phyloP scores from a whole-genome alignment of 495 filamentous ascomycete species.

The Viridothelium virens region DNA sequence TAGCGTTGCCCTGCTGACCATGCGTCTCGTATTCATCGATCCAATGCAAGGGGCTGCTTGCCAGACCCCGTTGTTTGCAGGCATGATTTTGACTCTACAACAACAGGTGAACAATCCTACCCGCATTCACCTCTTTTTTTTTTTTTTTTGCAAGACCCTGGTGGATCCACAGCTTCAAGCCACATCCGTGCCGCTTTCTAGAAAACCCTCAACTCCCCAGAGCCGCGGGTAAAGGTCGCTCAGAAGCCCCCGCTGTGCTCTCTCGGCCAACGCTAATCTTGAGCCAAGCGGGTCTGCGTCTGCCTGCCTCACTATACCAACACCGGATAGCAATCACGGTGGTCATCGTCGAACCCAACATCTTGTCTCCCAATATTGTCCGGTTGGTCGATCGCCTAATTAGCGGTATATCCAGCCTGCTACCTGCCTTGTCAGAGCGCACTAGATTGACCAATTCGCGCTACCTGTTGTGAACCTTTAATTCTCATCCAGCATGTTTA shows the following conservation, averaged over 20 bases:
- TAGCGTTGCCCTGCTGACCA: conserved; percentile 2
- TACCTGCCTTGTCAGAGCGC: not conserved
- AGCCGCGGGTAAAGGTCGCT: not conserved
- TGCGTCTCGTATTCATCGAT: conserved; percentile 3
- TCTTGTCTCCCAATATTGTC: not conserved
- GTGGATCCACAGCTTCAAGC: not conserved
- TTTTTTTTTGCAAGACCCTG: not conserved
- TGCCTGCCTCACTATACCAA: not conserved
- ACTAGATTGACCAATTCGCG: not conserved
- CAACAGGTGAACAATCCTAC: not conserved
- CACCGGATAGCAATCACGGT: conserved; percentile 7
- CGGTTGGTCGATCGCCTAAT: not conserved
- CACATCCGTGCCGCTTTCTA: not conserved
- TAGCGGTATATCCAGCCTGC: not conserved
- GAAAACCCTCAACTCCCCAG: not conserved
- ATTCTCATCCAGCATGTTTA: not conserved
- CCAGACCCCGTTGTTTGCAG: no score
- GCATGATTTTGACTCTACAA: no score
- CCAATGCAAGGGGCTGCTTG: not conserved
- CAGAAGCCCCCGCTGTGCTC: not conserved
- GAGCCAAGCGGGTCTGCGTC: not conserved
- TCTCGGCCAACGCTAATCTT: not conserved
- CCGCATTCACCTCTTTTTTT: not conserved
- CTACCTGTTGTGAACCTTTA: not conserved
- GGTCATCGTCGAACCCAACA: not conserved